A percentile compares a stretch with the other conserved stretches of the same genome.
Evolutionary conservation across 2,329 filamentous ascomycete species (phyloP).

Genomic region (Apiospora phragmitis): DNA sequence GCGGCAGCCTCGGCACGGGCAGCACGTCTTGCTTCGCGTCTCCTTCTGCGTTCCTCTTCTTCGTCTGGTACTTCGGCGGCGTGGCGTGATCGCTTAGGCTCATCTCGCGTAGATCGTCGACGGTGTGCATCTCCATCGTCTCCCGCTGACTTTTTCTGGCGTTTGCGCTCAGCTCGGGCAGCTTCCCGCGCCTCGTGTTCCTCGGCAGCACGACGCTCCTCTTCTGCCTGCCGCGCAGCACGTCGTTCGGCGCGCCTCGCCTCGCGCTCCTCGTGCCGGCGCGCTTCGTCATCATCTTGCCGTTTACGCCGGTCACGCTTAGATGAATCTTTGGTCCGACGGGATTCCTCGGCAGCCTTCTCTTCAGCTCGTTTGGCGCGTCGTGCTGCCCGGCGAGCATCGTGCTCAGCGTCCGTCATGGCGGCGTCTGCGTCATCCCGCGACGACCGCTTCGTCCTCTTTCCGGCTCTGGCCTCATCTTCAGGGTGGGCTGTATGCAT

Average conservation of each 20-base stretch:
- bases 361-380: conserved; percentile 58
- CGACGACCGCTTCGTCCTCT: conserved; percentile 32
- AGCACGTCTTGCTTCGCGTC: conserved; percentile 53
- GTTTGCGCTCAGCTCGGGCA: conserved; percentile 41
- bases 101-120: conserved; percentile 39
- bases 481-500: conserved; percentile 45
- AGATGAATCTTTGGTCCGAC: conserved; percentile 56
- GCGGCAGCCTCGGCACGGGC: conserved; percentile 31
- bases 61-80: conserved; percentile 44
- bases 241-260: conserved; percentile 57
- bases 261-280: conserved; percentile 54
- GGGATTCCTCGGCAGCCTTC: conserved; percentile 53
- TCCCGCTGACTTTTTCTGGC: conserved; percentile 36
- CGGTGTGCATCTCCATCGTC: conserved; percentile 42
- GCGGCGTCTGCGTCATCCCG: conserved; percentile 49
- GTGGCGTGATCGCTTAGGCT: conserved; percentile 49
- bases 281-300: conserved; percentile 57
- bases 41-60: conserved; percentile 53
- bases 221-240: conserved; percentile 48
- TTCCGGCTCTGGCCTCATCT: conserved; percentile 45
- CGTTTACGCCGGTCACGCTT: conserved; percentile 55
- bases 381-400: conserved; percentile 64
- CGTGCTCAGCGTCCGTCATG: conserved; percentile 56
- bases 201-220: conserved; percentile 51
- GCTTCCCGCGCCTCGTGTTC: conserved; percentile 40